These are phyloP conservation scores for Agaricus sinodeliciosus DNA, from an alignment of 768 basidiomycete species.

Conservation along the genomic window DNA sequence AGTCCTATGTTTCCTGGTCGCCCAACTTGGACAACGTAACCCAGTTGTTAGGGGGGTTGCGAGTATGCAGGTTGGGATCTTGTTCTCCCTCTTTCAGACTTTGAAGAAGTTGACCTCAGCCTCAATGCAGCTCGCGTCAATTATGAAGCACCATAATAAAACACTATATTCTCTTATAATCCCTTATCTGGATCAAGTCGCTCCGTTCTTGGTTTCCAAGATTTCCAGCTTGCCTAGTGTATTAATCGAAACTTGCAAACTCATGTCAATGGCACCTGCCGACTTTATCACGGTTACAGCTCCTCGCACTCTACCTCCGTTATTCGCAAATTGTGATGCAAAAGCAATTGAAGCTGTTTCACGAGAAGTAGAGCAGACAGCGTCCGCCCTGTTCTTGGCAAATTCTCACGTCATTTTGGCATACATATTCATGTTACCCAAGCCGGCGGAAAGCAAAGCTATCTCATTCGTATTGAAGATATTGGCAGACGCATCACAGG, in stretches of 20 bases:
- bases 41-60: slow-evolving; percentile 65
- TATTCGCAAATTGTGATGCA: slow-evolving; percentile 58
- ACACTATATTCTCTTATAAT: slow-evolving; percentile 57
- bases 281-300: slow-evolving; percentile 64
- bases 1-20: slow-evolving; percentile 54
- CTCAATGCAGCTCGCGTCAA: slow-evolving; percentile 41
- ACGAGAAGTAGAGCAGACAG: slow-evolving; percentile 35
- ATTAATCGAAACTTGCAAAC: slow-evolving; percentile 60
- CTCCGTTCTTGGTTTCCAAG: slow-evolving; percentile 55
- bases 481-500: slow-evolving; percentile 41
- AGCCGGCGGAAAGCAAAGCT: slow-evolving; percentile 47
- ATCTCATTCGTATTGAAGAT: slow-evolving; percentile 56
- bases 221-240: slow-evolving; percentile 52
- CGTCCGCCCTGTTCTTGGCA: slow-evolving; percentile 46
- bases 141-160: slow-evolving; percentile 56
- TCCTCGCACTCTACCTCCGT: slow-evolving; percentile 55
- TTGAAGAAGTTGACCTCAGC: background rate
- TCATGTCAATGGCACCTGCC: slow-evolving; percentile 48
- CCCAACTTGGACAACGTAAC: slow-evolving; percentile 62
- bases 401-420: slow-evolving; percentile 55
- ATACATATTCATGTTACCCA: slow-evolving; percentile 55
- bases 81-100: slow-evolving; percentile 4
- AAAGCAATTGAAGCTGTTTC: slow-evolving; percentile 59
- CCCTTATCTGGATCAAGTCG: slow-evolving; percentile 64
- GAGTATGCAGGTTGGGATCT: slow-evolving; percentile 50